Base-by-base conservation (phyloP, 176 grass and related monocot genomes). In the Eremochloa ophiuroides region DNA sequence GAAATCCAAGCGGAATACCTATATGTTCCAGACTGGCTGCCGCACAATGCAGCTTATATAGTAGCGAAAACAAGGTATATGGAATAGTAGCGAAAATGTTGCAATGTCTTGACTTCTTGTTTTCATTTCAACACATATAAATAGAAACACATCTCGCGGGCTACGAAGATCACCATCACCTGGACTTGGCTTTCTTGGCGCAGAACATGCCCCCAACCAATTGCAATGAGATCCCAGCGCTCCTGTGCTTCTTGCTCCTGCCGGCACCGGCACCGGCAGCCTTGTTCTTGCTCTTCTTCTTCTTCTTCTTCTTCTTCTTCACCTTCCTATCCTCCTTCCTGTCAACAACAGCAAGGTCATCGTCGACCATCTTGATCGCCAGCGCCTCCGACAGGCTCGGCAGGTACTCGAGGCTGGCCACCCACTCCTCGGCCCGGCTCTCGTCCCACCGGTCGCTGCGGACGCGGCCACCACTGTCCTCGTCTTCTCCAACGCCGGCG, bases 391-490 rank as follows among this genome's bases (percentile, higher is more conserved):
- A 90, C 23, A 90, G 67, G 74, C 83, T 92, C 2, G 73, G 90
- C 65, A 92, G 86, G 44, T 89, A 91, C 66, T 91, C 89, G 8
- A 87, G 60, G 71, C 35, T 84, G 7, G 76, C 75, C 79, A 89
- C 66, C 87, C 87, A 89, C 72, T 89, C 87, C 83, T 89, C 83
- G 37, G 76, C 80, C 25, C 70, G 76, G 27, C 76, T 58, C 39
- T 86, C 80, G 2, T 86, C 80, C 90, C 90, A 92, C 37, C 81
- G 70, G 48, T 89, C 90, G 75, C 87, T 89, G 82, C 71, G 77
- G 42, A 89, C 77, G 15, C 80, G 34, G 23, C 73, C 84, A 8
- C 41, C 78, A 4, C 33, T 37, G 10, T 56, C 40, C 4, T 76
- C 85, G 0, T 82, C 77, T 4, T 53, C 75, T 29, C 31, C 67